Evolutionary conservation across 2,329 filamentous ascomycete genomes (phyloP), one percentile per base, ranked within the genome.

Genomic region (Colletotrichum limetticola): DNA sequence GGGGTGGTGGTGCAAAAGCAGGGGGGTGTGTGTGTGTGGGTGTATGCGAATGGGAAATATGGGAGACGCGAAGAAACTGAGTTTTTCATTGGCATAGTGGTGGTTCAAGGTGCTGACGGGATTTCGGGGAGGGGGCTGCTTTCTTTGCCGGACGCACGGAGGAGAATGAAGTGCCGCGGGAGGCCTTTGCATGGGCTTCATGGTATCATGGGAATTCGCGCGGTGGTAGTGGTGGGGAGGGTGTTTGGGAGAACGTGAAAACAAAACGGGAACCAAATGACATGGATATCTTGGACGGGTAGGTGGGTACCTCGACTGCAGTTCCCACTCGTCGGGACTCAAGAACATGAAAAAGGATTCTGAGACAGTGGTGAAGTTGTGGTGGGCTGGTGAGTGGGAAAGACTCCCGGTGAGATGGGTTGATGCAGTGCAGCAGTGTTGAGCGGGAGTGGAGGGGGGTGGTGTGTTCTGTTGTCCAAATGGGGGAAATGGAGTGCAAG

Each of bases 41-140:
- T 0, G 22, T 37, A 6, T 19, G 7, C 6, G 22, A 5, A 42
- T 16, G 57, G 57, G 22, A 16, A 5, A 12, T 26, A 46, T 8
- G n/a, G 8, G 30, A 22, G n/a, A 32, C 37, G 42, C 46, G 26
- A 61, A 42, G 22, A 32, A 49, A 16, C 3, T 28, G 16, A 4
- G 19, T 30, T 30, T 26, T 26, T 22, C n/a, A 22, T 6, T 24
- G 2, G 60, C 28, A 12, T 16, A 14, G 35, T 42, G 28, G 62
- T 65, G 49, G 32, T 57, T 65, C 52, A 65, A 65, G 52, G 62
- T 65, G 30, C 62, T 65, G 62, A 66, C 62, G 26, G 42, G 42
- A 46, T 46, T 16, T 42, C 12, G 35, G 35, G 14, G 35, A 16
- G 42, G 19, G 19, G 42, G 37, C 42, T 42, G 14, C 35, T 42